phyloP scores from a whole-genome alignment of 2,329 filamentous ascomycete species.

The Colletotrichum trifolii region DNA sequence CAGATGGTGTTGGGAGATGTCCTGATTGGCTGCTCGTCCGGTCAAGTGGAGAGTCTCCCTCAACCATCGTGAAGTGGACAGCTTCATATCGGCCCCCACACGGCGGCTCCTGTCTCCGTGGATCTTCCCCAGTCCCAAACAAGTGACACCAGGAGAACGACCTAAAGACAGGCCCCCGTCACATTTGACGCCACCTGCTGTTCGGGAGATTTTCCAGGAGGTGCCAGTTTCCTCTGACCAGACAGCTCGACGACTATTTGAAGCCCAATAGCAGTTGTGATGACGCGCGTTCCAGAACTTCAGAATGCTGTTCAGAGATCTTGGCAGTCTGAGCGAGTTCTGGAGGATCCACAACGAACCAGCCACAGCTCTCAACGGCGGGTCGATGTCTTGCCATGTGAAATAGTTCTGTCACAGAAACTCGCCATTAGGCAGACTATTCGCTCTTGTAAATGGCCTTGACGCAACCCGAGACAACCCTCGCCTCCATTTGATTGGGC shows the following conservation, averaged over 20 bases:
- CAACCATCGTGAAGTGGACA: neutral
- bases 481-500: too few species aligned
- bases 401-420: too few species aligned
- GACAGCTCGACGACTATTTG: neutral
- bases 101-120: slow-evolving; percentile 28
- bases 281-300: slow-evolving; percentile 29
- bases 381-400: too few species aligned
- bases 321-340: slow-evolving; percentile 22
- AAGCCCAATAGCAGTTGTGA: neutral
- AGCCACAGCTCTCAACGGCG: neutral
- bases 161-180: slow-evolving; percentile 10
- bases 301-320: slow-evolving; percentile 1
- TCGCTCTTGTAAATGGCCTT: too few species aligned
- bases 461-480: too few species aligned
- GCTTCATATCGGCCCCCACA: slow-evolving; percentile 5
- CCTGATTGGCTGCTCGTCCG: neutral
- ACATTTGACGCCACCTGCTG: slow-evolving; percentile 17
- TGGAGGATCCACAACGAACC: slow-evolving; percentile 8
- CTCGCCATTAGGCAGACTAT: too few species aligned
- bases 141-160: slow-evolving; percentile 16
- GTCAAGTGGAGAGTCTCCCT: neutral
- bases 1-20: too few species aligned
- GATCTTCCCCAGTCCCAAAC: slow-evolving; percentile 19
- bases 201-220: slow-evolving; percentile 19
- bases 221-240: slow-evolving; percentile 1